Evolutionary conservation across 2,329 filamentous ascomycete genomes (phyloP).

Genomic region (Pseudogymnoascus sp.): DNA sequence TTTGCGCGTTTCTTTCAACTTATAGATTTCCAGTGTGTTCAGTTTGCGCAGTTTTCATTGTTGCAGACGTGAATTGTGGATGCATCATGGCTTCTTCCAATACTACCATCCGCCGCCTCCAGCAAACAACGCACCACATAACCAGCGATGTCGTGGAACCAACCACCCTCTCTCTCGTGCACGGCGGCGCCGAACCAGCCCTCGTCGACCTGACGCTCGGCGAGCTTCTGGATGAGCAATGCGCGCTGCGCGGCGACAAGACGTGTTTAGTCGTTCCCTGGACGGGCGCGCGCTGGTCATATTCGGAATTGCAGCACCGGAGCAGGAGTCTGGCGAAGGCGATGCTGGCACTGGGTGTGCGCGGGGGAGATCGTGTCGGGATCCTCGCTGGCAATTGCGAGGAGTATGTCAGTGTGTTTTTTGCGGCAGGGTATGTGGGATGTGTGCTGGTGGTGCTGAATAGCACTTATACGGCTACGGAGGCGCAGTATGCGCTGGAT

Average conservation of each 20-base stretch:
- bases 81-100: not conserved
- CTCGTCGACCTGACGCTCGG: constrained; percentile 66
- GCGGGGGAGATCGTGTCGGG: constrained; percentile 32
- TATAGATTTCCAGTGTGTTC: not conserved
- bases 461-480: constrained; percentile 71
- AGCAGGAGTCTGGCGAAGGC: constrained; percentile 57
- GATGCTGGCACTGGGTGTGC: constrained; percentile 58
- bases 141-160: not conserved
- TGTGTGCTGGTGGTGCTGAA: constrained; percentile 70
- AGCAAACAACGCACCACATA: constrained; percentile 12
- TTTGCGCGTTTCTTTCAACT: not conserved
- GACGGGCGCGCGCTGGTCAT: constrained; percentile 69
- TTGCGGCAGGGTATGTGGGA: constrained; percentile 38
- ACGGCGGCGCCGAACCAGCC: constrained; percentile 61
- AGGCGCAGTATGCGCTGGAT: constrained; percentile 63
- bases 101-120: constrained; percentile 7
- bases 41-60: not conserved
- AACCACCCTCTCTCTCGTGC: constrained; percentile 44
- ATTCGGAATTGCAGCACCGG: constrained; percentile 56
- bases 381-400: constrained; percentile 21
- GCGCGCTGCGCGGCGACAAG: constrained; percentile 52
- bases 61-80: not conserved
- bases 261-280: constrained; percentile 69
- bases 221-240: constrained; percentile 66
- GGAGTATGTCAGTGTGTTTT: constrained; percentile 26